These are phyloP conservation scores for Amniculicola lignicola DNA, from an alignment of 495 filamentous ascomycete species.

Conservation along the genomic window DNA sequence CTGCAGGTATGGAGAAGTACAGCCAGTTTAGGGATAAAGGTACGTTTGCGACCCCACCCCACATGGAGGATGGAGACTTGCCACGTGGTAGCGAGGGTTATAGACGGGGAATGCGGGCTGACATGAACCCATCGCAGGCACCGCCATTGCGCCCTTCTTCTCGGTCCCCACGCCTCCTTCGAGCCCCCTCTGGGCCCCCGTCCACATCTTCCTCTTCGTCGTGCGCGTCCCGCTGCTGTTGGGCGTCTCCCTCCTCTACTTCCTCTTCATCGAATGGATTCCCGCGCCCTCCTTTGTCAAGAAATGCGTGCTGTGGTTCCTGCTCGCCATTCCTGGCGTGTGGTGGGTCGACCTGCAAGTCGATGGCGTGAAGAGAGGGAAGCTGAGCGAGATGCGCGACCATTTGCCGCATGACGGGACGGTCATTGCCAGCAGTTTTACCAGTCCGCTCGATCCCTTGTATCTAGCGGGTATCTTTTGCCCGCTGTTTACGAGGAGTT, in stretches of 20 bases:
- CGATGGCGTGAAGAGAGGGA: conserved; percentile 90
- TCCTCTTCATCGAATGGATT: conserved; percentile 78
- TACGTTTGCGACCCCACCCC: conserved; percentile 35
- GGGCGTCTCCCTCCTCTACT: conserved; percentile 64
- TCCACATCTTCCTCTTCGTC: conserved; percentile 69
- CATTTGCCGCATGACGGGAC: conserved; percentile 71
- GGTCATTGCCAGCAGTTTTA: conserved; percentile 86
- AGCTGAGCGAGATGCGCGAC: conserved; percentile 25
- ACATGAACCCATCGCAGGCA: conserved; percentile 55
- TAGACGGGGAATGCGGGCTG: not conserved
- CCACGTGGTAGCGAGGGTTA: no score
- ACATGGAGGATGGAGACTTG: not conserved
- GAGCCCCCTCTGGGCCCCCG: conserved; percentile 53
- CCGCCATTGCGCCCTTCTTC: conserved; percentile 93
- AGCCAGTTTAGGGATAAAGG: conserved; percentile 94
- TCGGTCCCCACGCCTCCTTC: conserved; percentile 64
- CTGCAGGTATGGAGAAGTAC: conserved; percentile 98
- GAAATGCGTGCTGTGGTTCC: conserved; percentile 81
- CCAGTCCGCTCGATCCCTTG: conserved; percentile 85
- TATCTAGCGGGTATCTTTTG: conserved; percentile 98
- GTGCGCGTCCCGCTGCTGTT: conserved; percentile 78
- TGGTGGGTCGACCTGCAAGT: conserved; percentile 99
- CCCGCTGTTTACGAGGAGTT: conserved; percentile 84
- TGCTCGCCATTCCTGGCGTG: conserved; percentile 80
- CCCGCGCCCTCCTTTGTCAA: conserved; percentile 74